Conservation (phyloP, 257 asterid genomes). For the Scutellaria barbata region DNA sequence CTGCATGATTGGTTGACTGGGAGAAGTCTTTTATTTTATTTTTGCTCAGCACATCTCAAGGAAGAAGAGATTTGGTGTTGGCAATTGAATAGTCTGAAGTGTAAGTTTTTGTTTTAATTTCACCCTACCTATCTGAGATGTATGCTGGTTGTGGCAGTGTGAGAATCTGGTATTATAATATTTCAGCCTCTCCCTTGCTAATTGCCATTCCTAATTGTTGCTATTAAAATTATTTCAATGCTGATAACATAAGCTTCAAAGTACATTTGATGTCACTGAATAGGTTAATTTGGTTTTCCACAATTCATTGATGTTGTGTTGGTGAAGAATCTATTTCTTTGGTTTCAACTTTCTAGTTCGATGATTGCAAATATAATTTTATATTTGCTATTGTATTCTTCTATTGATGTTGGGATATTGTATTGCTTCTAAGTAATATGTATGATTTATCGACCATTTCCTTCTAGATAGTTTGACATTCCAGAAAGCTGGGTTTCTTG, state of each 20-base stretch:
- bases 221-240: background rate
- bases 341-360: background rate
- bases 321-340: background rate
- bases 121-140: background rate
- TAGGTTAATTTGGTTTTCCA: constrained; percentile 10
- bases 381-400: background rate
- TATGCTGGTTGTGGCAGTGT: constrained; percentile 14
- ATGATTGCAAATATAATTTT: background rate
- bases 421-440: background rate
- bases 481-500: constrained; percentile 15
- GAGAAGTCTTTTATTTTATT: background rate
- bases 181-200: background rate
- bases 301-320: constrained; percentile 12
- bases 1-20: background rate
- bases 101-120: background rate
- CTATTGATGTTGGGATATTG: background rate
- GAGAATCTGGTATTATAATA: background rate
- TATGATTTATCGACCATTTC: background rate
- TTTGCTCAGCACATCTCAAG: background rate
- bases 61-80: background rate
- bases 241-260: background rate
- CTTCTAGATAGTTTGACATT: background rate
- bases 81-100: background rate
- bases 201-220: constrained; percentile 13
- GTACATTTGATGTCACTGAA: background rate